Conservation (phyloP, 2,329 filamentous ascomycete species). For the Basipetospora chlamydospora region DNA sequence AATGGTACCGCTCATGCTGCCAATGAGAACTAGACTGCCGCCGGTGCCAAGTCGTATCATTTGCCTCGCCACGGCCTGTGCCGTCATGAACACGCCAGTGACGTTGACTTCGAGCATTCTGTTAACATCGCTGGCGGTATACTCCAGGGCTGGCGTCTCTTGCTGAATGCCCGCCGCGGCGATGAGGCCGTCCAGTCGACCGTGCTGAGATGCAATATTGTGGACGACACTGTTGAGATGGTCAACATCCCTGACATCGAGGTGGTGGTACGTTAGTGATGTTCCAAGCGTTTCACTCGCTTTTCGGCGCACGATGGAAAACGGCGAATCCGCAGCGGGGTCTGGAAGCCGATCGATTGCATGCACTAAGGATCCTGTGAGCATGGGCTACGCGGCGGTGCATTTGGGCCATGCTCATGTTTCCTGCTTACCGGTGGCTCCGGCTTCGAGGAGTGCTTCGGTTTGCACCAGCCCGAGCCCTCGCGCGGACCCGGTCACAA, state of each 20-base stretch:
- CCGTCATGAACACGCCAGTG: conserved; percentile 74
- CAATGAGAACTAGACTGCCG: conserved; percentile 53
- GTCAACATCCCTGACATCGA: conserved; percentile 64
- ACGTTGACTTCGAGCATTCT: conserved; percentile 75
- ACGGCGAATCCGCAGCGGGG: conserved; percentile 38
- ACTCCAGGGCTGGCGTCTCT: conserved; percentile 70
- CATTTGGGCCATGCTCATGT: not conserved
- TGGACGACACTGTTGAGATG: conserved; percentile 52
- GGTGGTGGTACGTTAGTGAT: conserved; percentile 57
- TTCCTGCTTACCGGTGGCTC: conserved; percentile 41
- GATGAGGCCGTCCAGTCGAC: conserved; percentile 66
- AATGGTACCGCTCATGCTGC: conserved; percentile 55
- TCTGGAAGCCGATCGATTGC: conserved; percentile 48
- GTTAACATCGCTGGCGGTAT: conserved; percentile 59
- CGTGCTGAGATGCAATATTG: conserved; percentile 54
- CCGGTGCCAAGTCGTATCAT: conserved; percentile 43
- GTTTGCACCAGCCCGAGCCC: conserved; percentile 67
- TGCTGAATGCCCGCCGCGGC: conserved; percentile 61
- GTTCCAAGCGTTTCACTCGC: conserved; percentile 51
- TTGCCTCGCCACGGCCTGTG: conserved; percentile 73
- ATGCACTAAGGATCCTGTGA: conserved; percentile 34
- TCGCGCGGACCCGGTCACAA: conserved; percentile 63
- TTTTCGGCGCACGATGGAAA: conserved; percentile 47
- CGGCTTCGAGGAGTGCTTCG: conserved; percentile 66
- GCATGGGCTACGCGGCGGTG: not conserved